Base-by-base conservation (phyloP, 2,329 filamentous ascomycete genomes). In the Colletotrichum tropicale region DNA sequence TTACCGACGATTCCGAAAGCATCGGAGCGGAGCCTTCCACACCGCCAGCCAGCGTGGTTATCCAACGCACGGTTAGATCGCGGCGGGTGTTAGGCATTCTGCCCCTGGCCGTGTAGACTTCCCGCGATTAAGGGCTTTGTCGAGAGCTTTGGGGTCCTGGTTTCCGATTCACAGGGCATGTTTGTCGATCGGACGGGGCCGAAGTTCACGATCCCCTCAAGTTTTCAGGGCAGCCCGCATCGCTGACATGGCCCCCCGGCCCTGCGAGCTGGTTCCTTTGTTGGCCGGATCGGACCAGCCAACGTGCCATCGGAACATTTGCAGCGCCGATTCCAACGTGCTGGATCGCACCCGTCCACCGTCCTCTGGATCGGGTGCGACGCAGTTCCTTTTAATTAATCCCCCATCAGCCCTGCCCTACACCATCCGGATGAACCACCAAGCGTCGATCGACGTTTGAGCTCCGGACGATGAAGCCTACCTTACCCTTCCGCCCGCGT, bases 131-230 rank as follows among this genome's bases (percentile, higher is more conserved):
- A 52, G 43, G 43, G 43, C n/a, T 52, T 52, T 58, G 21, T 28
- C 18, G 32, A 30, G 21, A 18, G 15, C 13, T 24, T 52, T 26
- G 32, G n/a, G 30, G 21, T 55, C 64, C 65, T 18, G 30, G 70
- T 73, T 75, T 73, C 65, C 64, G 74, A 76, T 76, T 73, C 16
- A 74, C 58, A 38, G 56, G 34, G 68, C 56, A 21, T 28, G 16
- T 55, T 74, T 34, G 58, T 58, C 64, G 70, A 76, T 76, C 70
- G 74, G 74, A 69, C 64, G 65, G 62, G 56, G 21, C 74, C 56
- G 74, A 52, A 76, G 21, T 65, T 73, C 70, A 64, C 74, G 74
- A 76, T 76, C 70, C 34, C 64, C 43, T 76, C 70, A 69, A 13
- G 9, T 65, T 60, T 69, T 30, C 74, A 60, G 64, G 70, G 64